A percentile compares a stretch with the other conserved stretches of the same genome.
phyloP scores from a whole-genome alignment of 371 early-diverging fungal genomes.

The Apophysomyces elegans region DNA sequence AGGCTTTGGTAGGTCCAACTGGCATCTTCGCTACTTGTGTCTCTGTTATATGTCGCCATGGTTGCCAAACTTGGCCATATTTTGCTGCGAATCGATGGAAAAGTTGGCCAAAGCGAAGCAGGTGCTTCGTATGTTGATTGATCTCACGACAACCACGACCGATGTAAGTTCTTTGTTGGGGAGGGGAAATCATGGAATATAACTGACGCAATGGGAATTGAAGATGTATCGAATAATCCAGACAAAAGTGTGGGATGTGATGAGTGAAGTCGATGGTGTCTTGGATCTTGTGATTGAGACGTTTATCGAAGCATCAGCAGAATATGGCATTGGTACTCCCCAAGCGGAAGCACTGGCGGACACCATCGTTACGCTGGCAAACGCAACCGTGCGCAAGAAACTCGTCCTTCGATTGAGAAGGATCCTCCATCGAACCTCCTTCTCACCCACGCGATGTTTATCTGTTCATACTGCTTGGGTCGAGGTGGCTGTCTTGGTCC shows the following conservation, averaged over 20 bases:
- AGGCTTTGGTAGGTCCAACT: constrained; percentile 82
- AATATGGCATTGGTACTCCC: constrained; percentile 78
- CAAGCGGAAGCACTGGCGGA: constrained; percentile 89
- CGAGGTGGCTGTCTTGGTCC: constrained; percentile 85
- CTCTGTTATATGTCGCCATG: constrained; percentile 92
- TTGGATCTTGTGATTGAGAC: constrained; percentile 82
- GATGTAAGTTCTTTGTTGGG: constrained; percentile 52
- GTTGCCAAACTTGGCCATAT: constrained; percentile 79
- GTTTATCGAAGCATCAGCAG: constrained; percentile 79
- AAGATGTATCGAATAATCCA: constrained; percentile 85
- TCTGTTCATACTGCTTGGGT: constrained; percentile 87
- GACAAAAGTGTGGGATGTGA: constrained; percentile 82
- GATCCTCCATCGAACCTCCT: constrained; percentile 74
- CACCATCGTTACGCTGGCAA: constrained; percentile 83
- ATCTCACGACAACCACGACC: constrained; percentile 83
- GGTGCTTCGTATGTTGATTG: constrained; percentile 77
- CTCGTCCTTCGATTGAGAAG: constrained; percentile 81
- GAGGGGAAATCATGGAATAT: neutral
- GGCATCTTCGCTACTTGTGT: constrained; percentile 77
- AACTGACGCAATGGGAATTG: neutral
- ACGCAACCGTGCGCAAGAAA: constrained; percentile 82
- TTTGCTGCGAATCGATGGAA: constrained; percentile 53
- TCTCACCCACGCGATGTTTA: constrained; percentile 70
- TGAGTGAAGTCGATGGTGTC: constrained; percentile 82
- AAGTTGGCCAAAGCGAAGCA: constrained; percentile 71